Evolutionary conservation across 257 asterid genomes (phyloP), one percentile per base, ranked within the genome.

Genomic region (Jacaranda copaia): DNA sequence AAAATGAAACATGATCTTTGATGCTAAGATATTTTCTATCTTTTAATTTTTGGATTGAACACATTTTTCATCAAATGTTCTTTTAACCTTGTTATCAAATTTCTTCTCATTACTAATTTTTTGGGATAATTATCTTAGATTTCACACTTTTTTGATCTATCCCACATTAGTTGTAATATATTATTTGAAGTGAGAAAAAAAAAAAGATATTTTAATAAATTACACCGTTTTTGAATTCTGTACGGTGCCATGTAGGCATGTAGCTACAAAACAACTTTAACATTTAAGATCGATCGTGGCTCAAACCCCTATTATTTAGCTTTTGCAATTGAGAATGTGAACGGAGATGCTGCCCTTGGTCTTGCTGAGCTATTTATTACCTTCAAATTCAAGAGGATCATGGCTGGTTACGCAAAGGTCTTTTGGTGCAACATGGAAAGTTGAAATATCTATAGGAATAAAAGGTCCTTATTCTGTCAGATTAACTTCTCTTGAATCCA

Each of bases 261-360:
- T 52, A 0, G 6, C 0, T 74, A 87, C 45, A 59, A 56, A 0
- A 18, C 74, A 4, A 38, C 14, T n/a, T 46, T 87, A 32, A 60
- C 13, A 0, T 52, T 89, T 6, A 77, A 56, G 52, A 70, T 89
- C 2, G 85, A 75, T 9, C 0, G 7, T 0, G 85, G 87, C 5
- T 75, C 92, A 9, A 84, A 77, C 65, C 51, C 4, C 0, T 8
- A 57, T 59, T 82, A 76, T 49, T 71, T 89, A 42, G 73, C 87
- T 1, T 64, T 77, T 20, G 76, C 71, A 3, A 8, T 76, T 38
- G 88, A 85, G 71, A 68, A 55, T 42, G 80, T 38, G 36, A 86
- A 81, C 12, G 86, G 87, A 14, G 89, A 83, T 9, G 92, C 91
- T 5, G 88, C 86, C 4, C 8, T 89, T 38, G 75, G 70, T 8